Conservation (phyloP, 192 early-diverging fungal species). For the Backusella australiensis region DNA sequence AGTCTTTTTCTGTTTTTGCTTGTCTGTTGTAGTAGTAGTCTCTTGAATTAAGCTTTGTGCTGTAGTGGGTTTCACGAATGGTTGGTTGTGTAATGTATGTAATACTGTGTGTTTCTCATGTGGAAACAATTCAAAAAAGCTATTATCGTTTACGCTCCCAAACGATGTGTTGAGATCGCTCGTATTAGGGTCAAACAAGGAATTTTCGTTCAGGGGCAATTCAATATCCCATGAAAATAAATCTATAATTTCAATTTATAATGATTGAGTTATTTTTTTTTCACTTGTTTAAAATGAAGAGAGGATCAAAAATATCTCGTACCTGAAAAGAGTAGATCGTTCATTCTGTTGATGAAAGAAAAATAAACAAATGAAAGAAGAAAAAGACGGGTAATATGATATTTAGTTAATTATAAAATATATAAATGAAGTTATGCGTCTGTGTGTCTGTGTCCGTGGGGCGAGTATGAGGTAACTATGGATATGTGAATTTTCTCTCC, state of each 20-base stretch:
- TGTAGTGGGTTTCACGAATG: neutral
- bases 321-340: conserved; percentile 1
- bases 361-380: neutral
- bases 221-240: conserved; percentile 8
- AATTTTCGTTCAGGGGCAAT: neutral
- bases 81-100: neutral
- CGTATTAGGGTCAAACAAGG: conserved; percentile 6
- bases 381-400: neutral
- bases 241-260: conserved; percentile 4
- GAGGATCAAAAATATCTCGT: neutral
- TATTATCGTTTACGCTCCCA: neutral
- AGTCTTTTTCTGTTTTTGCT: neutral
- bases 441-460: neutral
- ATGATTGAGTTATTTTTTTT: neutral
- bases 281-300: neutral
- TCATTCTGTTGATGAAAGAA: neutral
- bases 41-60: neutral
- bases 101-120: neutral
- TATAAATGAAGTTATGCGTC: neutral
- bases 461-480: neutral
- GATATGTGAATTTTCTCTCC: neutral
- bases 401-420: conserved; percentile 3
- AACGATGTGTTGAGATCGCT: neutral
- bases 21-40: neutral
- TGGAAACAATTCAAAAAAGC: conserved; percentile 1